Base-by-base conservation (phyloP, 2,329 filamentous ascomycete species). In the Aspergillus niger region DNA sequence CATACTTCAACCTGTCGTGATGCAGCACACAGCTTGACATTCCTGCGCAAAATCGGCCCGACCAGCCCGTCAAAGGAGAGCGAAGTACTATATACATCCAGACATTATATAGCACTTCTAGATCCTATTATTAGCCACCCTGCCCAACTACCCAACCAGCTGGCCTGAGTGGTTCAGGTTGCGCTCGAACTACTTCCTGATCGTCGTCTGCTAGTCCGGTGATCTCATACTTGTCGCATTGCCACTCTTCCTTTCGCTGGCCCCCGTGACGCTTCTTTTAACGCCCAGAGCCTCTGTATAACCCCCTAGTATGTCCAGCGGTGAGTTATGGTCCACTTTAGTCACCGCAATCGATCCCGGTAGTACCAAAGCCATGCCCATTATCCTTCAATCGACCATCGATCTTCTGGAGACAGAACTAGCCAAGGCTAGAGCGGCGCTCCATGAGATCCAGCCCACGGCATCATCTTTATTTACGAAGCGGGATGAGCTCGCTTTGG, bases 351-450 rank as follows among this genome's bases (percentile, higher is more conserved):
- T 76, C 68, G 70, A 76, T 60, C 73, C 75, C n/a, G 63, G 67
- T 54, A 69, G 70, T 60, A 65, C 65, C 61, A 73, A 71, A 67
- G 66, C 70, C 59, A 79, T 79, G 77, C 74, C 77, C 26, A 72
- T 70, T 17, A 71, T 75, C 43, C 68, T 79, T 32, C 75, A 78
- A 64, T 77, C 76, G 2, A 78, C 77, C 13, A 78, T 79, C 47
- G 69, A 75, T 47, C 71, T 79, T 1, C 63, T 79, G 20, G 76
- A 79, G 61, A 72, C 72, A 3, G 77, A 79, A 65, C 69, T 79
- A 44, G 70, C 71, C 59, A 78, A 76, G 60, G 77, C 76, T 38
- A 74, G 74, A 44, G 74, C 74, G 41, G 75, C 77, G 38, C 74
- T 79, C 20, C 67, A 77, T 57, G 72, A 79, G 51, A 72, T 79